Conservation (phyloP, 345 rosid genomes). For the Syzygium aromaticum region DNA sequence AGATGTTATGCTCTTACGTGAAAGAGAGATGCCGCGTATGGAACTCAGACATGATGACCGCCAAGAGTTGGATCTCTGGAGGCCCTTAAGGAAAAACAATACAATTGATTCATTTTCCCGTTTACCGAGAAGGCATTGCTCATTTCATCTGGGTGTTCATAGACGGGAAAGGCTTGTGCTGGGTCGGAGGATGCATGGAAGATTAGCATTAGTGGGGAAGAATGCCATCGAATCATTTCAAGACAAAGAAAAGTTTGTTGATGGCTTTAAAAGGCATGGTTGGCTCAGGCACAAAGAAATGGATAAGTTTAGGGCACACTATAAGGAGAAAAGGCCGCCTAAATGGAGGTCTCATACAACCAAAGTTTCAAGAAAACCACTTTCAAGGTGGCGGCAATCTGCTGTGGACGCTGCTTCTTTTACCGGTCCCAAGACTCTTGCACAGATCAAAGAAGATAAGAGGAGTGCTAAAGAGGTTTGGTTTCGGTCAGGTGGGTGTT, state of each 20-base stretch:
- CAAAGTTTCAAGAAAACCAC: constrained; percentile 13
- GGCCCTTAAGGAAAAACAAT: constrained; percentile 17
- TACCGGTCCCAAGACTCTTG: constrained; percentile 44
- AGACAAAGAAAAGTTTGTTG: constrained; percentile 8
- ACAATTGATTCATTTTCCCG: constrained; percentile 7
- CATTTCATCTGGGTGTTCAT: constrained; percentile 7
- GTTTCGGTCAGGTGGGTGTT: background rate
- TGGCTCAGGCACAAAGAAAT: constrained; percentile 8
- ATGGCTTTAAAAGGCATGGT: constrained; percentile 9
- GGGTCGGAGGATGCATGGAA: constrained; percentile 10
- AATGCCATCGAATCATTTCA: constrained; percentile 8
- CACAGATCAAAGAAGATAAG: constrained; percentile 45
- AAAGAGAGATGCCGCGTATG: constrained; percentile 19
- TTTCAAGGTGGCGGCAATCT: constrained; percentile 16
- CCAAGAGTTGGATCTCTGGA: constrained; percentile 26
- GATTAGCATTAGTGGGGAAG: constrained; percentile 20
- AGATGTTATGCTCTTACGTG: constrained; percentile 12
- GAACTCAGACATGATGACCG: constrained; percentile 6
- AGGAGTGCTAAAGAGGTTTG: constrained; percentile 14
- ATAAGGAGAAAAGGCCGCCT: constrained; percentile 15
- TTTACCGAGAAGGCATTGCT: constrained; percentile 17
- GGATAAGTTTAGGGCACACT: constrained; percentile 7
- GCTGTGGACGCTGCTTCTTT: constrained; percentile 17
- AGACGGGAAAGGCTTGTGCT: constrained; percentile 11
- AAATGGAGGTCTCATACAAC: background rate